Conservation (phyloP, 495 filamentous ascomycete species). For the Neurospora sp. region DNA sequence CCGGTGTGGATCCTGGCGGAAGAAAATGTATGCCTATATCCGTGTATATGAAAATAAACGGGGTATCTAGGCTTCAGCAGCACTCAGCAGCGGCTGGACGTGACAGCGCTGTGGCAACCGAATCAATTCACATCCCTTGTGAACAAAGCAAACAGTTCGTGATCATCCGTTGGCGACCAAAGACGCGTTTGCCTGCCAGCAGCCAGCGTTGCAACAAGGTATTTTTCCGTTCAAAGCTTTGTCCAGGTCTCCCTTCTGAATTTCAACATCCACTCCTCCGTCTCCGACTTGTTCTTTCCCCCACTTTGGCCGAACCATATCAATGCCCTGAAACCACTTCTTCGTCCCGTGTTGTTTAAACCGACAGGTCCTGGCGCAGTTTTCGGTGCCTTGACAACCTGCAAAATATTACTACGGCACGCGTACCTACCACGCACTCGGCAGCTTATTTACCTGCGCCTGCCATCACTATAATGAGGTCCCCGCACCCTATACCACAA, state of each 20-base stretch:
- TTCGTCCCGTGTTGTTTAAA: not conserved
- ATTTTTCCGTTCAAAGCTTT: not conserved
- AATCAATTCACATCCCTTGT: not conserved
- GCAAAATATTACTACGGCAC: not conserved
- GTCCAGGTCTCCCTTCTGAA: not conserved
- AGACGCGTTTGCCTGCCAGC: not conserved
- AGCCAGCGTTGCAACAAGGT: not conserved
- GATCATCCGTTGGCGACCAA: not conserved
- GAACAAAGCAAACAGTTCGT: not conserved
- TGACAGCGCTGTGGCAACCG: not conserved
- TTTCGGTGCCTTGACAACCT: not conserved
- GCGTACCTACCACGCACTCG: not conserved
- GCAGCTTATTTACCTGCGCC: not conserved
- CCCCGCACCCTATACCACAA: not conserved
- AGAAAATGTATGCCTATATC: not conserved
- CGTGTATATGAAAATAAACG: not conserved
- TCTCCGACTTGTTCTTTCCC: not conserved
- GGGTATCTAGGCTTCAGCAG: not conserved
- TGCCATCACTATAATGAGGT: not conserved
- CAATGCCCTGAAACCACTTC: not conserved
- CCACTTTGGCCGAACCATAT: not conserved
- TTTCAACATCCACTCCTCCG: not conserved
- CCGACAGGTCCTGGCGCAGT: not conserved
- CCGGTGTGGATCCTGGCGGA: not conserved
- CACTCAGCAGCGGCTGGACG: not conserved